A percentile compares a stretch with the other conserved stretches of the same genome.
phyloP scores from a whole-genome alignment of 2,329 filamentous ascomycete species.

The Plenodomus biglobosus region DNA sequence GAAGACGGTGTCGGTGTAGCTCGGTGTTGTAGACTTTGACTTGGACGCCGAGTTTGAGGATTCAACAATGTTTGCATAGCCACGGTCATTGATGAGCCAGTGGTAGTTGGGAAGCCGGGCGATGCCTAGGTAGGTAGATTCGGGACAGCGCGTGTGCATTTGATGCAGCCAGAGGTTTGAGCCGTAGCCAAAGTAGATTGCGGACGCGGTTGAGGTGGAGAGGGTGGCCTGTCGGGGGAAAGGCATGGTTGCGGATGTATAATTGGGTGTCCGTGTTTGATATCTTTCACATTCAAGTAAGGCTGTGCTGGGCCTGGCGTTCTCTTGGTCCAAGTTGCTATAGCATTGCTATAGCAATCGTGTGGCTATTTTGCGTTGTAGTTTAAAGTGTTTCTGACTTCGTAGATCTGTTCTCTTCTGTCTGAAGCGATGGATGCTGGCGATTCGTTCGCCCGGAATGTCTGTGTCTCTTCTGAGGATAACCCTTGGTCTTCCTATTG shows the following conservation, averaged over 20 bases:
- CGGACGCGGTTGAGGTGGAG: slow-evolving; percentile 16
- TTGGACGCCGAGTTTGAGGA: slow-evolving; percentile 2
- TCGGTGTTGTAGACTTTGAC: not conserved
- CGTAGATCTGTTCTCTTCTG: too few relatives aligned
- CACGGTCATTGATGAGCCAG: slow-evolving; percentile 68
- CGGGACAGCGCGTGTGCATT: slow-evolving; percentile 64
- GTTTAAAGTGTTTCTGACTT: too few relatives aligned
- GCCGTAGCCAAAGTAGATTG: slow-evolving; percentile 70
- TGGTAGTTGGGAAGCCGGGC: slow-evolving; percentile 59
- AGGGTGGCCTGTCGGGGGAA: not conserved
- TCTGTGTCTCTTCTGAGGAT: too few relatives aligned
- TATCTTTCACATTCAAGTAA: too few relatives aligned
- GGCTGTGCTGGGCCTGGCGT: too few relatives aligned
- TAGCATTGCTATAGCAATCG: too few relatives aligned
- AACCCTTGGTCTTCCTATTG: not conserved
- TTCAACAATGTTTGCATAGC: slow-evolving; percentile 67
- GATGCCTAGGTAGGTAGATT: slow-evolving; percentile 58
- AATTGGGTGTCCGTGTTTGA: too few relatives aligned
- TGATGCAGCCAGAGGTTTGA: slow-evolving; percentile 68
- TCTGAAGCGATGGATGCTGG: too few relatives aligned
- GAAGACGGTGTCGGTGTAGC: slow-evolving; percentile 22
- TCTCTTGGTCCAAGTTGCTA: too few relatives aligned
- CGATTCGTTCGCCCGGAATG: too few relatives aligned
- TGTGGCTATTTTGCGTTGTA: too few relatives aligned
- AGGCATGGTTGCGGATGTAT: not conserved